phyloP scores from a whole-genome alignment of 2,329 filamentous ascomycete species.

The Penicillium olsonii region DNA sequence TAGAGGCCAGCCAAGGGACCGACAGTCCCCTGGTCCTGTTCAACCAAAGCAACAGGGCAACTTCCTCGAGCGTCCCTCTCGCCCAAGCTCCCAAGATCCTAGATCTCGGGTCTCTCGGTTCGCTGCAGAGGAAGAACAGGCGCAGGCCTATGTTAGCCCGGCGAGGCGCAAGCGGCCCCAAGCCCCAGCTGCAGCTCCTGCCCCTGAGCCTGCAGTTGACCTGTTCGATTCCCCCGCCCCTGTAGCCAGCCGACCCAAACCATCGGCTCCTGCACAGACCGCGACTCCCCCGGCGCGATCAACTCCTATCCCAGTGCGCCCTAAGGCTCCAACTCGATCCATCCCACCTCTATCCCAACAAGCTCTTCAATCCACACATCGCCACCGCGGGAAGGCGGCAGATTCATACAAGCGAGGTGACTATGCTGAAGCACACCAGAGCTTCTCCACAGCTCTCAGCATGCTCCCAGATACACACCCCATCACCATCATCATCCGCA shows the following conservation, averaged over 20 bases:
- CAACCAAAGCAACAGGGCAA: slow-evolving; percentile 43
- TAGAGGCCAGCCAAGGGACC: slow-evolving; percentile 21
- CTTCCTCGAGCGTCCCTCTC: slow-evolving; percentile 56
- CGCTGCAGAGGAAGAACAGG: slow-evolving; percentile 74
- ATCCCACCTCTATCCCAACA: slow-evolving; percentile 68
- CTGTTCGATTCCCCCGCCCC: slow-evolving; percentile 58
- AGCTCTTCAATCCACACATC: slow-evolving; percentile 73
- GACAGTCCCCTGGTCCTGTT: slow-evolving; percentile 24
- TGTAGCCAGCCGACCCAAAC: slow-evolving; percentile 32
- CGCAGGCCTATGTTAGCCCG: slow-evolving; percentile 84
- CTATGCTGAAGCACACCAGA: slow-evolving; percentile 79
- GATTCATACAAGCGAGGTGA: slow-evolving; percentile 93
- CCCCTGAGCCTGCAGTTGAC: slow-evolving; percentile 57
- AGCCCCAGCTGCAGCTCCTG: slow-evolving; percentile 45
- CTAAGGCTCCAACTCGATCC: slow-evolving; percentile 51
- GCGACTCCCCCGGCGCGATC: slow-evolving; percentile 45
- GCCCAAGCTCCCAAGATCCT: slow-evolving; percentile 50
- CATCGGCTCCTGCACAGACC: slow-evolving; percentile 38
- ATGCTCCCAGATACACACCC: slow-evolving; percentile 78
- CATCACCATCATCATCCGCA: slow-evolving; percentile 81
- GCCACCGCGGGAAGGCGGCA: slow-evolving; percentile 76
- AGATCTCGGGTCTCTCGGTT: slow-evolving; percentile 69
- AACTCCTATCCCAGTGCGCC: slow-evolving; percentile 47
- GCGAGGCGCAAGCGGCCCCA: slow-evolving; percentile 70
- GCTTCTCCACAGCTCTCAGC: slow-evolving; percentile 75